A percentile compares a stretch with the other conserved stretches of the same genome.
These are phyloP conservation scores for Lasiosphaeria ovina DNA, from an alignment of 495 filamentous ascomycete species.

Conservation along the genomic window DNA sequence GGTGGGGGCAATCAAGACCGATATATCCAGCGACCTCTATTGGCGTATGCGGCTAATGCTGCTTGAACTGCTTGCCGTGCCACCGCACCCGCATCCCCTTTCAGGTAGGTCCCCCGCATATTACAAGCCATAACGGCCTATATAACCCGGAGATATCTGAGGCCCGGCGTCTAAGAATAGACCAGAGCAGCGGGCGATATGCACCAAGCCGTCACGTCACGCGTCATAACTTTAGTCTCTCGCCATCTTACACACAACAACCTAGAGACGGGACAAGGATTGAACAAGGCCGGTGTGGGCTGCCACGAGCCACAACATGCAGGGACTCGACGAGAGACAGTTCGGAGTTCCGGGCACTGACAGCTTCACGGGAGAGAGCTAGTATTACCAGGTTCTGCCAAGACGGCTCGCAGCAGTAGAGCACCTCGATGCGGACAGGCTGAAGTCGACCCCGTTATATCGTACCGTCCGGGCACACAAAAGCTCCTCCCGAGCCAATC, in stretches of 20 bases:
- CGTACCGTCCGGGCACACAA: neutral
- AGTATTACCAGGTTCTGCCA: neutral
- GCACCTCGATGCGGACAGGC: neutral
- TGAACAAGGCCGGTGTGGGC: too few species aligned
- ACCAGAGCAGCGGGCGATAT: neutral
- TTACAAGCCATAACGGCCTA: neutral
- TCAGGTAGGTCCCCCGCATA: neutral
- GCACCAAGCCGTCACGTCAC: neutral
- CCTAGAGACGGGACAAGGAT: too few species aligned
- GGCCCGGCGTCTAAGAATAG: constrained; percentile 5
- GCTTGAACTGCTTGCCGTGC: constrained; percentile 9
- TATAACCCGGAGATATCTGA: constrained; percentile 7
- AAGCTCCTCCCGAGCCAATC: neutral
- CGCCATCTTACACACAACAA: neutral
- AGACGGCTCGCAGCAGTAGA: neutral
- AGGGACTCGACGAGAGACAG: neutral
- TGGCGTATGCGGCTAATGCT: constrained; percentile 17
- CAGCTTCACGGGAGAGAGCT: neutral
- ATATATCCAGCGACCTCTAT: constrained; percentile 12
- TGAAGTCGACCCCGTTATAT: neutral
- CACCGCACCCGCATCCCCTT: constrained; percentile 5
- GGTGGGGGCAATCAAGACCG: constrained; percentile 5
- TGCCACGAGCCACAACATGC: neutral
- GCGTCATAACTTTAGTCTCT: neutral
- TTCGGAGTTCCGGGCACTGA: neutral